Conservation (phyloP, 352 stramenopile genomes). For the Phytophthora agathidicida region DNA sequence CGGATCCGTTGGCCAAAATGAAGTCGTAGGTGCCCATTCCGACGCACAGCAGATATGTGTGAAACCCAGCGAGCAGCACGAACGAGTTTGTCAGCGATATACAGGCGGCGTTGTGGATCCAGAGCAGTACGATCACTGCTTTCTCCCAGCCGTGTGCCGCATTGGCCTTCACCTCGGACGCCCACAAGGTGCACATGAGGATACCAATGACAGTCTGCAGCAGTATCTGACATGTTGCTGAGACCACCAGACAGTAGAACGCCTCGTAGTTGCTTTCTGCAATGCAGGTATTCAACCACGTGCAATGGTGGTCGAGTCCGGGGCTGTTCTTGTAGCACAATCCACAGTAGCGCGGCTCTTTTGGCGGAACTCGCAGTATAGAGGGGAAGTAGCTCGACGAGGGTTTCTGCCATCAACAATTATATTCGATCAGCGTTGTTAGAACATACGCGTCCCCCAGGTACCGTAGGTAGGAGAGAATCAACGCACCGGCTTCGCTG, state of each 20-base stretch:
- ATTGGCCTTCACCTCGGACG: conserved; percentile 53
- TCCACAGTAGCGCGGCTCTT: conserved; percentile 81
- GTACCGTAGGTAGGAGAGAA: not conserved
- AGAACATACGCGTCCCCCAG: too few species aligned
- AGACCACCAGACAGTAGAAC: conserved; percentile 81
- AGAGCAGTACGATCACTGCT: conserved; percentile 61
- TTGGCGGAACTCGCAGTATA: conserved; percentile 55
- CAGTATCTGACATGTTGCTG: conserved; percentile 59
- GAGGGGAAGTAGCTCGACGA: conserved; percentile 31
- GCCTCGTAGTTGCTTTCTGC: conserved; percentile 84
- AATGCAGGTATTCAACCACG: conserved; percentile 90
- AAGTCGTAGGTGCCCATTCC: conserved; percentile 86
- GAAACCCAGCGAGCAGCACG: conserved; percentile 71
- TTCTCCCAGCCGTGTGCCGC: conserved; percentile 46
- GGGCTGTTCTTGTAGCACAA: conserved; percentile 85
- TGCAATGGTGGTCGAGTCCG: conserved; percentile 86
- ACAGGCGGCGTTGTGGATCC: conserved; percentile 74
- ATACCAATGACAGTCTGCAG: conserved; percentile 75
- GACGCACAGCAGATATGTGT: conserved; percentile 77
- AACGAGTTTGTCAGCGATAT: conserved; percentile 73
- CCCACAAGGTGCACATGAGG: conserved; percentile 79
- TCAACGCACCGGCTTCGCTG: conserved; percentile 49
- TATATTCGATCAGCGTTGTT: not conserved
- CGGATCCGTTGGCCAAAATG: conserved; percentile 77
- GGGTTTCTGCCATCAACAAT: conserved; percentile 31